Evolutionary conservation across 129 eudicot genomes (phyloP).

Genomic region (Escallonia herrerae): DNA sequence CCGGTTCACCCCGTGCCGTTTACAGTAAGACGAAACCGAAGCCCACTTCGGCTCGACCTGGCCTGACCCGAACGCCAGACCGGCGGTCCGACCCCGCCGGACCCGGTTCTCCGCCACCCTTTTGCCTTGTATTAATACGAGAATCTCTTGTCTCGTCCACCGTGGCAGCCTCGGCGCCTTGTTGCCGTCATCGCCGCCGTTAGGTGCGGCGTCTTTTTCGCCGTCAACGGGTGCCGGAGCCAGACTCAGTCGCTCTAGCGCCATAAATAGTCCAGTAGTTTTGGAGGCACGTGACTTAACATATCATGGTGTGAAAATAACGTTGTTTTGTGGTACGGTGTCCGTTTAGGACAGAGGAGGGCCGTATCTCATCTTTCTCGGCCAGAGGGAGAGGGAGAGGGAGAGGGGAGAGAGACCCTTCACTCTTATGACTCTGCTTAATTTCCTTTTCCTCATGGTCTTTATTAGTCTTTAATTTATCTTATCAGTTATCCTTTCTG

Average conservation of each 20-base stretch:
- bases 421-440: too few relatives aligned
- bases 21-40: slow-evolving; percentile 73
- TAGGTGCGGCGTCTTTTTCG: slow-evolving; percentile 3
- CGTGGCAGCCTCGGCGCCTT: slow-evolving; percentile 51
- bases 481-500: too few relatives aligned
- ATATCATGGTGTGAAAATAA: slow-evolving; percentile 16
- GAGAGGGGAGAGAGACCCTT: slow-evolving; percentile 1
- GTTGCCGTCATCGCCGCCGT: slow-evolving; percentile 28
- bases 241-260: slow-evolving; percentile 48
- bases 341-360: slow-evolving; percentile 8
- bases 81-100: slow-evolving; percentile 47
- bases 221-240: slow-evolving; percentile 25
- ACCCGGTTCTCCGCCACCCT: slow-evolving; percentile 72
- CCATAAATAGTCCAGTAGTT: slow-evolving; percentile 19
- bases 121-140: slow-evolving; percentile 62
- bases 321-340: slow-evolving; percentile 30
- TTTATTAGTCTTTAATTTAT: too few relatives aligned
- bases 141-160: slow-evolving; percentile 68
- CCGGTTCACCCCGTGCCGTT: slow-evolving; percentile 79
- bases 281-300: slow-evolving; percentile 22
- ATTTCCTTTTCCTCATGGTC: too few relatives aligned
- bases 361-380: neutral
- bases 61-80: slow-evolving; percentile 35
- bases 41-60: slow-evolving; percentile 90
- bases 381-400: neutral